Conservation (phyloP, 1,284 basidiomycete genomes). For the Microbotryum lychnidis-dioicae region DNA sequence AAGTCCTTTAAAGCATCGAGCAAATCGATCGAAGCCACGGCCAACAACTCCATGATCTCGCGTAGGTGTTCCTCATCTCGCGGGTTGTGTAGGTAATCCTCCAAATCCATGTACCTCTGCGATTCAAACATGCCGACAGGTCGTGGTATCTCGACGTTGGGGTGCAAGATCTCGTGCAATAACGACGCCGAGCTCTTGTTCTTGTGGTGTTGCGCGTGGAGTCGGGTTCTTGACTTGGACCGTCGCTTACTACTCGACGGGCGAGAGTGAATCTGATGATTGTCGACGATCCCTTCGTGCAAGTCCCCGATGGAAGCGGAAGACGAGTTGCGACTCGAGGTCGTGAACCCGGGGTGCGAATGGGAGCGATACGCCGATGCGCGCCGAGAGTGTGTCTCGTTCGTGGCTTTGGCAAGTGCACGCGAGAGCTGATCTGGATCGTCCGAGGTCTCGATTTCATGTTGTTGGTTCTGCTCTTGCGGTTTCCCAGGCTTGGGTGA, state of each 20-base stretch:
- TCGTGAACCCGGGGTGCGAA: no score
- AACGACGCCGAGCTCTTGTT: slow-evolving; percentile 14
- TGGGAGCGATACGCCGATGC: no score
- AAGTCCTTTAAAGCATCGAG: slow-evolving; percentile 47
- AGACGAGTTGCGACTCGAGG: slow-evolving; percentile 6
- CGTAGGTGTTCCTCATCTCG: slow-evolving; percentile 47
- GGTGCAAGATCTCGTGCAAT: slow-evolving; percentile 29
- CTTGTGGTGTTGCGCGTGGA: not conserved
- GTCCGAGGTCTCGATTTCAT: not conserved
- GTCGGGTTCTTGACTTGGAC: slow-evolving; percentile 5
- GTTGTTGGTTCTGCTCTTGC: not conserved
- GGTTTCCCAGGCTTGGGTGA: slow-evolving; percentile 12
- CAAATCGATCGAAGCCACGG: slow-evolving; percentile 53
- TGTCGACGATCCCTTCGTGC: not conserved
- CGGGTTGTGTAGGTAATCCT: slow-evolving; percentile 45
- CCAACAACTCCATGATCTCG: slow-evolving; percentile 51
- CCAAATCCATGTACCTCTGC: slow-evolving; percentile 66
- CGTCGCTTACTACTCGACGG: slow-evolving; percentile 1
- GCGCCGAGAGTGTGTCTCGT: no score
- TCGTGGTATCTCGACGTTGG: slow-evolving; percentile 15
- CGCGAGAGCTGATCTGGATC: no score
- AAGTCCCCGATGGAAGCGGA: slow-evolving; percentile 17
- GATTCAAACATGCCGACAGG: slow-evolving; percentile 75
- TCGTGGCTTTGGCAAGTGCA: no score
- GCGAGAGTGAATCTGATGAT: not conserved